A percentile compares a stretch with the other conserved stretches of the same genome.
Conservation (phyloP, 805 yeast genomes). For the Saturnispora zaruensis region DNA sequence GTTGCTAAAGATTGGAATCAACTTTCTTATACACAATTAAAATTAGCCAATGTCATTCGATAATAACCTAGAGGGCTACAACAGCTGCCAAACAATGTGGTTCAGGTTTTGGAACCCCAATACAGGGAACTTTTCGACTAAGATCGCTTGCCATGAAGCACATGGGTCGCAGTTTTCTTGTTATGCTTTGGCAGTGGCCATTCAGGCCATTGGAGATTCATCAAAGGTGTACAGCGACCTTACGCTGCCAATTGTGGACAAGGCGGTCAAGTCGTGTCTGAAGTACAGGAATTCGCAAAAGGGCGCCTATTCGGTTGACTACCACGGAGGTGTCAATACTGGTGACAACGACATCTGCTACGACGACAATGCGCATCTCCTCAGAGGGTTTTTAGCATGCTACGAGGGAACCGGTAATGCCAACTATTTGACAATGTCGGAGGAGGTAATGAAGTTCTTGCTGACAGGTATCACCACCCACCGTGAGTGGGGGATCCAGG, state of each 20-base stretch:
- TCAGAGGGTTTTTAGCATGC: constrained; percentile 54
- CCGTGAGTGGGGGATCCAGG: constrained; percentile 41
- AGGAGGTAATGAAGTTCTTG: constrained; percentile 50
- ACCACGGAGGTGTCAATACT: constrained; percentile 16
- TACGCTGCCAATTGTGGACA: constrained; percentile 44
- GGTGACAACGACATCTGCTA: constrained; percentile 62
- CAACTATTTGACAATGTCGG: constrained; percentile 44
- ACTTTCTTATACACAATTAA: background rate
- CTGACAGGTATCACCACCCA: constrained; percentile 57
- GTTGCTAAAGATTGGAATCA: no score
- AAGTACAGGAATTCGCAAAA: constrained; percentile 41
- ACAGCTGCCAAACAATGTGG: constrained; percentile 36
- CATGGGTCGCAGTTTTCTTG: constrained; percentile 48
- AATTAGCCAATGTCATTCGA: constrained; percentile 16
- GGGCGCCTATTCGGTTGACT: constrained; percentile 51
- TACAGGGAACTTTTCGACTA: constrained; percentile 33
- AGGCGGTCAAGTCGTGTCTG: constrained; percentile 41
- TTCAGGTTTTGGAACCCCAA: constrained; percentile 32
- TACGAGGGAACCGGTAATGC: constrained; percentile 57
- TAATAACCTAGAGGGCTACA: constrained; percentile 32
- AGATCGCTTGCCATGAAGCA: constrained; percentile 34
- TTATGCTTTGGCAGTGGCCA: constrained; percentile 63
- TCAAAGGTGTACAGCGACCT: constrained; percentile 45
- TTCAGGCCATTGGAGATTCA: constrained; percentile 62
- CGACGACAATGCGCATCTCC: constrained; percentile 72